These are phyloP conservation scores for Suhomyces faveliae DNA, from an alignment of 805 yeast species.

Conservation along the genomic window DNA sequence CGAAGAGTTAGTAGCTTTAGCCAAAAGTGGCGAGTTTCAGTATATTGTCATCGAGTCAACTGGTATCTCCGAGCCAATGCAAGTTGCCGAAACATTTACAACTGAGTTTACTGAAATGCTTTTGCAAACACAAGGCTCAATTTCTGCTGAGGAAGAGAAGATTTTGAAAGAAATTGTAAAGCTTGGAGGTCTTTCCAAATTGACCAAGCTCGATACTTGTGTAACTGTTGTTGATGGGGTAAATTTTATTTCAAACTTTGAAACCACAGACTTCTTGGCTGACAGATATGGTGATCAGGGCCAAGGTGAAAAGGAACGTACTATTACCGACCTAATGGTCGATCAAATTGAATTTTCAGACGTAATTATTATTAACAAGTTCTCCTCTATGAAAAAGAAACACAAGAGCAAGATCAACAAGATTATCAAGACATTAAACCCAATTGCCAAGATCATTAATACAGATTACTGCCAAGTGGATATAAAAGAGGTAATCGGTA, in stretches of 20 bases:
- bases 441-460: constrained; percentile 38
- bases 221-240: constrained; percentile 47
- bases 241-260: constrained; percentile 41
- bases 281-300: constrained; percentile 42
- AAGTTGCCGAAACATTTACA: constrained; percentile 49
- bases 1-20: constrained; percentile 40
- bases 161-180: constrained; percentile 25
- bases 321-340: constrained; percentile 44
- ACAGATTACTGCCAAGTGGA: constrained; percentile 40
- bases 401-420: constrained; percentile 26
- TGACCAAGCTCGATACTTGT: constrained; percentile 43
- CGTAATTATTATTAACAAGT: constrained; percentile 43
- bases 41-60: constrained; percentile 47
- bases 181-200: constrained; percentile 40
- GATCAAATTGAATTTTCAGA: constrained; percentile 50
- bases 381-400: constrained; percentile 25
- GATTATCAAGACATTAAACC: constrained; percentile 38
- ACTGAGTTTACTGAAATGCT: constrained; percentile 39
- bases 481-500: constrained; percentile 33
- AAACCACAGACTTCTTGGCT: constrained; percentile 42
- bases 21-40: constrained; percentile 33
- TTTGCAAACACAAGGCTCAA: constrained; percentile 22
- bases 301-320: constrained; percentile 42
- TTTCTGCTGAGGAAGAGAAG: constrained; percentile 17
- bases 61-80: constrained; percentile 51